A percentile compares a stretch with the other conserved stretches of the same genome.
Evolutionary conservation across 2,329 filamentous ascomycete genomes (phyloP).

Genomic region (Keithomyces neogunnii): DNA sequence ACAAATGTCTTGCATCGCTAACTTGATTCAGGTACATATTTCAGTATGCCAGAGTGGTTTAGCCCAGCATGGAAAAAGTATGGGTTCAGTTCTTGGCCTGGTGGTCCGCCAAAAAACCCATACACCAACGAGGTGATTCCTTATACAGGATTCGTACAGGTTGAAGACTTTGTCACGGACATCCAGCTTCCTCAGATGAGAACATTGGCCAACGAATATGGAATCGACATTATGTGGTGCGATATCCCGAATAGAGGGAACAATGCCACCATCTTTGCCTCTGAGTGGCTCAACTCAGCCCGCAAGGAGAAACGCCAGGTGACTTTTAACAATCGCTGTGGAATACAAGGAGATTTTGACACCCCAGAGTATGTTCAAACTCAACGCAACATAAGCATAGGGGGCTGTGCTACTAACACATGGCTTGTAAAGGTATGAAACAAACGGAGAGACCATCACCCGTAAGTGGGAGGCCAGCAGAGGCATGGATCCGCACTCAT

Average conservation of each 20-base stretch:
- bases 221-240: constrained; percentile 40
- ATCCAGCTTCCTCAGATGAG: constrained; percentile 37
- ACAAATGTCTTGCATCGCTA: neutral
- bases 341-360: constrained; percentile 15
- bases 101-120: constrained; percentile 29
- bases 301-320: constrained; percentile 35
- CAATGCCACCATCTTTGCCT: constrained; percentile 11
- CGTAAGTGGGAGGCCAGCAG: constrained; percentile 51
- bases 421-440: neutral
- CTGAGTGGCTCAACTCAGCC: constrained; percentile 29
- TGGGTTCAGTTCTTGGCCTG: constrained; percentile 16
- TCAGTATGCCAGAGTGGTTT: constrained; percentile 41
- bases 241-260: constrained; percentile 19
- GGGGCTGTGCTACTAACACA: neutral
- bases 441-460: constrained; percentile 1
- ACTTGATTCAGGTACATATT: constrained; percentile 31
- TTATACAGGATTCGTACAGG: constrained; percentile 30
- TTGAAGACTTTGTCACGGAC: constrained; percentile 31
- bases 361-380: constrained; percentile 4
- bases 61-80: constrained; percentile 35
- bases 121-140: constrained; percentile 30
- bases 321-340: constrained; percentile 47
- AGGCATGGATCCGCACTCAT: constrained; percentile 51
- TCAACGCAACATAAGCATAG: too few relatives aligned
- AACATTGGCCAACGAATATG: constrained; percentile 30